Percentiles rank a stretch among this genome's conserved stretches.
These are phyloP conservation scores for Polyporus tsugae DNA, from an alignment of 1,284 basidiomycete genomes.

Conservation along the genomic window DNA sequence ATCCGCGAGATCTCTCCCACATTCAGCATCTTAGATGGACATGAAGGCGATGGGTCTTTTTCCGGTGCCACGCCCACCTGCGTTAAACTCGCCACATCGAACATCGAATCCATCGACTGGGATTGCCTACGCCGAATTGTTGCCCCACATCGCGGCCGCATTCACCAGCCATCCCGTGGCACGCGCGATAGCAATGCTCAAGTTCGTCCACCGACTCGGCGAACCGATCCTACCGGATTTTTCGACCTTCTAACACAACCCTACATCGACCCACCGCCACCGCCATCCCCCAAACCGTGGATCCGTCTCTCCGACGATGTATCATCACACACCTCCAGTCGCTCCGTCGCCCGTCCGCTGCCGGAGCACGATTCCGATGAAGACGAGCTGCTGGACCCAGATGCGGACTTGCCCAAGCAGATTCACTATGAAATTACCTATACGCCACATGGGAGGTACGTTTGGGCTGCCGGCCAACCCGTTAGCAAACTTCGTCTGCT, in stretches of 20 bases:
- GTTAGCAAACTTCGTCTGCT: not conserved
- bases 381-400: slow-evolving; percentile 4
- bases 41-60: slow-evolving; percentile 8
- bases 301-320: not conserved
- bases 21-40: slow-evolving; percentile 9
- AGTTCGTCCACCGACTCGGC: not conserved
- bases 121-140: not conserved
- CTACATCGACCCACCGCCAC: slow-evolving; percentile 4
- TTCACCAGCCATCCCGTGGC: not conserved
- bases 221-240: not conserved
- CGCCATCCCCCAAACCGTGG: slow-evolving; percentile 6
- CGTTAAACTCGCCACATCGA: slow-evolving; percentile 3
- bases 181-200: not conserved
- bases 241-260: slow-evolving; percentile 13
- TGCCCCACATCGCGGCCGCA: not conserved
- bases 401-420: not conserved
- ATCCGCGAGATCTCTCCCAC: slow-evolving; percentile 6
- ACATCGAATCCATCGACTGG: not conserved
- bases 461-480: slow-evolving; percentile 2
- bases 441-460: not conserved
- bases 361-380: not conserved
- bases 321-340: not conserved
- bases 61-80: slow-evolving; percentile 2
- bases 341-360: not conserved
- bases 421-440: slow-evolving; percentile 5